Base-by-base conservation (phyloP, 257 asterid genomes). In the Plantago major region DNA sequence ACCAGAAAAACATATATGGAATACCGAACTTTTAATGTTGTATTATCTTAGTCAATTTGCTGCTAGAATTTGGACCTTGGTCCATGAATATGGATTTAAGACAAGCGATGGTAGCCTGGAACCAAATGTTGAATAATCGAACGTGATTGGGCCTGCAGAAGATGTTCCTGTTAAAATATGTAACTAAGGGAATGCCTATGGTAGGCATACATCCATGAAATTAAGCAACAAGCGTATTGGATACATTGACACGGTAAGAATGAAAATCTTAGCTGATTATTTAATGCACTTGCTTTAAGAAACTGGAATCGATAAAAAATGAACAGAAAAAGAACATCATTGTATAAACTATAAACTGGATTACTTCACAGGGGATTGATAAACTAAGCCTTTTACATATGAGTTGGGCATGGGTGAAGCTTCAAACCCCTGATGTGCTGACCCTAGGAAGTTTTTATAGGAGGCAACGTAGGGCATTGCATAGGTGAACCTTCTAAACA, bases 61-160 rank as follows among this genome's bases (percentile, higher is more conserved):
- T 42, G 58, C 17, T 17, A 65, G 52, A 54, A 46, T 54, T 42
- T 28, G 33, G 9, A 78, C 88, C 79, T 82, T 76, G 40, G 88
- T 82, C 84, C 81, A 81, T 30, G 88, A 71, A 65, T 73, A 54
- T 49, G 79, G 81, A 56, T 51, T 73, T 43, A 59, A 42, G 62
- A 66, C 45, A 30, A 82, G 71, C 15, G 69, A 51, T 22, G 88
- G 85, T 42, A 74, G 62, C 49, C 79, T 74, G 13, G 72, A 72
- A 56, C 79, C 59, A 62, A 58, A 76, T 17, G 67, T 62, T 28
- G 59, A 46, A 42, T 62, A 63, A 30, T 73, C 70, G 44, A 78
- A 78, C 14, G 42, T 52, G 42, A 81, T n/a, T 43, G 84, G 87
- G 12, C 87, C 87, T 81, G 55, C 19, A 62, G 10, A 40, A 22